phyloP scores from a whole-genome alignment of 1,139 yeast genomes.

The Hanseniaspora uvarum region DNA sequence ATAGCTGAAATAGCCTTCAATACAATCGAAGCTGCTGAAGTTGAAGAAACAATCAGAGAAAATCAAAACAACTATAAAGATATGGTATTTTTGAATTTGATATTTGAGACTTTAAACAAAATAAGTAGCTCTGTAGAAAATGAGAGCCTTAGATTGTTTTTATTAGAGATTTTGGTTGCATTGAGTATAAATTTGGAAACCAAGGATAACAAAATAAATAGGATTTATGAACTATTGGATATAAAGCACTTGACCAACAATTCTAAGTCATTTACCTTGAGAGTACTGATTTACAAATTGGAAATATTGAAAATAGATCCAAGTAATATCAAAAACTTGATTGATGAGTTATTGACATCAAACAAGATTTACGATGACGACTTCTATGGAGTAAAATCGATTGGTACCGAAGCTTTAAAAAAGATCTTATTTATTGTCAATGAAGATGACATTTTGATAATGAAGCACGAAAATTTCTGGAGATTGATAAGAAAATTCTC shows the following conservation, averaged over 20 bases:
- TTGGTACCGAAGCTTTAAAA: slow-evolving; percentile 43
- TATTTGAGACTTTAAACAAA: slow-evolving; percentile 29
- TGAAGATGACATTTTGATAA: slow-evolving; percentile 39
- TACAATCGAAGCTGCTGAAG: slow-evolving; percentile 60
- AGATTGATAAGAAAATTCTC: slow-evolving; percentile 48
- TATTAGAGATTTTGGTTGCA: slow-evolving; percentile 47
- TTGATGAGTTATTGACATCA: slow-evolving; percentile 24
- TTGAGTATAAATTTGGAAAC: slow-evolving; percentile 38
- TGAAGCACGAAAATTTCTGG: slow-evolving; percentile 54
- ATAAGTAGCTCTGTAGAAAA: slow-evolving; percentile 29
- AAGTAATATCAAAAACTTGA: slow-evolving; percentile 22
- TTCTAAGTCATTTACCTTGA: slow-evolving; percentile 25
- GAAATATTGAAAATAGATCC: slow-evolving; percentile 28
- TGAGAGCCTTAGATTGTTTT: slow-evolving; percentile 48
- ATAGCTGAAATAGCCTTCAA: slow-evolving; percentile 73
- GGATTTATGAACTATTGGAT: slow-evolving; percentile 23
- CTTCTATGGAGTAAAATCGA: slow-evolving; percentile 32
- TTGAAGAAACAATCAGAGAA: slow-evolving; percentile 34
- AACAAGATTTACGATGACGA: slow-evolving; percentile 29
- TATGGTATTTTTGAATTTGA: slow-evolving; percentile 28
- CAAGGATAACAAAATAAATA: slow-evolving; percentile 31
- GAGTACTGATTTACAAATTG: slow-evolving; percentile 28
- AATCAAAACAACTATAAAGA: slow-evolving; percentile 23
- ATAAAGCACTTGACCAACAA: slow-evolving; percentile 22
- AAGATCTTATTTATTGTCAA: slow-evolving; percentile 39